A percentile compares a stretch with the other conserved stretches of the same genome.
Conservation (phyloP, 345 rosid species). For the Angophora floribunda region DNA sequence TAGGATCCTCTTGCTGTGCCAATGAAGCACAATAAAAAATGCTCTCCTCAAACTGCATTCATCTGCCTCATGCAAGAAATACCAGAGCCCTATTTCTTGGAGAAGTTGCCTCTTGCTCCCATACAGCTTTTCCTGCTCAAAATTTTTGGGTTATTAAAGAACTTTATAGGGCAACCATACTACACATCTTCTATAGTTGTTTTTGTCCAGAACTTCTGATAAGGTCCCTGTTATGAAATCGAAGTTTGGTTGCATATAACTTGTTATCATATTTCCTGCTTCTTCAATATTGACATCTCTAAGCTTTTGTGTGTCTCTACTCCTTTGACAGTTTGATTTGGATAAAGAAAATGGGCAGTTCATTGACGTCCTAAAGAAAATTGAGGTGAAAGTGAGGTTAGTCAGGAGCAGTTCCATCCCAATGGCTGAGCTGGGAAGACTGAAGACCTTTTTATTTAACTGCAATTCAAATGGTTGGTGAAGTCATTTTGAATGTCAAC, state of each 20-base stretch:
- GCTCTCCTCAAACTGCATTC: neutral
- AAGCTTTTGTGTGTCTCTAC: conserved; percentile 2
- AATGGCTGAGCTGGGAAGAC: conserved; percentile 46
- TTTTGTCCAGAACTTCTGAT: neutral
- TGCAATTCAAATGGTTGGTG: conserved; percentile 53
- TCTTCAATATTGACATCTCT: neutral
- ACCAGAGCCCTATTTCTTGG: neutral
- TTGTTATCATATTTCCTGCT: neutral
- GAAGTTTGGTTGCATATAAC: neutral
- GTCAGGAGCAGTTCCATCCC: conserved; percentile 50
- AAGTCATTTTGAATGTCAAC: neutral
- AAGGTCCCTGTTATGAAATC: neutral
- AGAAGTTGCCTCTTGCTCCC: neutral
- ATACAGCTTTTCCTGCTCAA: neutral
- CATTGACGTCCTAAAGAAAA: conserved; percentile 36
- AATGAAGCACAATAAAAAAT: neutral
- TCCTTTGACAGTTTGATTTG: conserved; percentile 42
- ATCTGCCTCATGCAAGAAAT: neutral
- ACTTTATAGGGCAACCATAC: neutral
- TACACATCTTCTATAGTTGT: neutral
- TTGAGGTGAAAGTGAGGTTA: conserved; percentile 68
- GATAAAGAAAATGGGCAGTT: conserved; percentile 15
- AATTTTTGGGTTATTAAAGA: neutral
- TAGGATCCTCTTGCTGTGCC: neutral
- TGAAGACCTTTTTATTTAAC: conserved; percentile 55